phyloP scores from a whole-genome alignment of 148 eudicot species.

The Rheum nobile region DNA sequence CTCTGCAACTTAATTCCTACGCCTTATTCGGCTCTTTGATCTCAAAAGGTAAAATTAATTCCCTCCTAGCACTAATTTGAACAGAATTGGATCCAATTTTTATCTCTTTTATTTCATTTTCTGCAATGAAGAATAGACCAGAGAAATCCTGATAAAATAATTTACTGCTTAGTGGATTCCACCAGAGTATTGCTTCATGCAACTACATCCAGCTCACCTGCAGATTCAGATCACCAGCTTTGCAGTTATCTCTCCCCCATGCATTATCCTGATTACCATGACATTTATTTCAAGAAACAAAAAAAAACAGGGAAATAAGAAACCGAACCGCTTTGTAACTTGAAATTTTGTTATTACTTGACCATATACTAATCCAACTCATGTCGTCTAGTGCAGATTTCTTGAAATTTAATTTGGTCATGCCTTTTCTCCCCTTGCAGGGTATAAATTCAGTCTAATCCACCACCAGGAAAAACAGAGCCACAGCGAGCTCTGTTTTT shows the following conservation, averaged over 20 bases:
- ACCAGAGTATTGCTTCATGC: background rate
- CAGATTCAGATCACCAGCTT: conserved; percentile 6
- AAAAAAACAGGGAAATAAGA: background rate
- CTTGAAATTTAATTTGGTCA: background rate
- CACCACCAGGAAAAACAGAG: background rate
- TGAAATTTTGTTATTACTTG: background rate
- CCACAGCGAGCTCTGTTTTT: background rate
- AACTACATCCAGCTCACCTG: background rate
- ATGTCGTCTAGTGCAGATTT: background rate
- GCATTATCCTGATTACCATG: background rate
- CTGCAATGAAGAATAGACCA: background rate
- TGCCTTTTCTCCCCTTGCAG: background rate
- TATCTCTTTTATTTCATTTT: background rate
- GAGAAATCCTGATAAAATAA: background rate
- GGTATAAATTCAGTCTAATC: background rate
- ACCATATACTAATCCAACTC: background rate
- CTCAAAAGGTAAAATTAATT: background rate
- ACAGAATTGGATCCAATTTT: background rate
- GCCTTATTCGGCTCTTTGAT: background rate
- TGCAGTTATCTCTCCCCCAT: background rate
- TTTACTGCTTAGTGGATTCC: background rate
- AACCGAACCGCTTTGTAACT: conserved; percentile 6
- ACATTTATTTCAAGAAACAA: background rate
- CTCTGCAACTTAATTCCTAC: background rate
- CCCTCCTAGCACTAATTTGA: background rate